Evolutionary conservation across 345 rosid genomes (phyloP).

Genomic region (Tarenaya hassleriana): DNA sequence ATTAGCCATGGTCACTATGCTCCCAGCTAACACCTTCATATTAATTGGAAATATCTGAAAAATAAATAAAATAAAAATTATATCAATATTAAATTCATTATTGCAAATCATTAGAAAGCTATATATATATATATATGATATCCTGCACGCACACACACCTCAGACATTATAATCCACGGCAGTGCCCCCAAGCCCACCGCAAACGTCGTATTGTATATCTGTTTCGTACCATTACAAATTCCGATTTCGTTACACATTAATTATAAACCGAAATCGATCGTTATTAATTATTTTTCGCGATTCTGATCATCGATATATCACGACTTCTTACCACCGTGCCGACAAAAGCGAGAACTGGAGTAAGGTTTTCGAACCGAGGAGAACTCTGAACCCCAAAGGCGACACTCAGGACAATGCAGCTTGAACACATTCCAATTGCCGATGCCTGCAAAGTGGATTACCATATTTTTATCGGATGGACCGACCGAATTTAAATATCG

Average conservation of each 20-base stretch:
- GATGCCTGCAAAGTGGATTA: conserved; percentile 37
- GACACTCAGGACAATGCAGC: conserved; percentile 33
- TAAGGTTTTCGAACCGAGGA: conserved; percentile 22
- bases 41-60: conserved; percentile 45
- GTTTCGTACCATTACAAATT: conserved; percentile 15
- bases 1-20: conserved; percentile 38
- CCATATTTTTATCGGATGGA: too few species aligned
- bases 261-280: too few species aligned
- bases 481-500: too few species aligned
- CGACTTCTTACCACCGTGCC: conserved; percentile 16
- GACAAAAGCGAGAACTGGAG: conserved; percentile 1
- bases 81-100: neutral
- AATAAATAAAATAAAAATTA: neutral
- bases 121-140: neutral
- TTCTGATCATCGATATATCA: neutral
- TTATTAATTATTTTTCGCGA: conserved; percentile 22
- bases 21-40: conserved; percentile 52
- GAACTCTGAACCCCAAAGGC: conserved; percentile 31
- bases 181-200: conserved; percentile 59
- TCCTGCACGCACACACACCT: conserved; percentile 35
- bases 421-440: conserved; percentile 30
- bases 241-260: too few species aligned
- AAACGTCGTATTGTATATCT: conserved; percentile 41
- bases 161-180: conserved; percentile 68
- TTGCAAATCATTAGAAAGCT: neutral